Evolutionary conservation across 768 basidiomycete genomes (phyloP).

Genomic region (Kwoniella dendrophila): DNA sequence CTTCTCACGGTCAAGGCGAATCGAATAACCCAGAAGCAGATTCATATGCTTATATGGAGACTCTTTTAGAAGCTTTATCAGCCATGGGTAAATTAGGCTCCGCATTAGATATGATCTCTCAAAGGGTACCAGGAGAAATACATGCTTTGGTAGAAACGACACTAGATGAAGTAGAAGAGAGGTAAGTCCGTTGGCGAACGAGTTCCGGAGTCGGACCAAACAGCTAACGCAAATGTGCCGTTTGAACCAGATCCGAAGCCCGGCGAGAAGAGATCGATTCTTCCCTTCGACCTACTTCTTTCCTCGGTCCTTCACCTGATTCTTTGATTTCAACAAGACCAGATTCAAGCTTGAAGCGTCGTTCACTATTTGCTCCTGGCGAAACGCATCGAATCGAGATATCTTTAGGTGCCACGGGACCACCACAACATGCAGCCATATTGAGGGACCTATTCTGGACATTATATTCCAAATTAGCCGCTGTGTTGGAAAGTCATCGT

Average conservation of each 20-base stretch:
- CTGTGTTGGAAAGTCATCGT: conserved; percentile 85
- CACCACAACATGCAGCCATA: conserved; percentile 70
- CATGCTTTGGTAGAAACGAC: conserved; percentile 82
- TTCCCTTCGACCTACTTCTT: conserved; percentile 21
- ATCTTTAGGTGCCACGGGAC: conserved; percentile 58
- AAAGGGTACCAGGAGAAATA: conserved; percentile 80
- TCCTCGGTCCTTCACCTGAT: conserved; percentile 4
- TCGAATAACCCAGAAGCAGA: conserved; percentile 79
- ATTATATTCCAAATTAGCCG: conserved; percentile 89
- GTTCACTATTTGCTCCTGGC: conserved; percentile 33
- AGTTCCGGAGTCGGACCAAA: background rate
- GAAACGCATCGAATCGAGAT: conserved; percentile 61
- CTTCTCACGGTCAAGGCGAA: background rate
- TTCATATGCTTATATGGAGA: conserved; percentile 91
- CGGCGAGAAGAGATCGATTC: conserved; percentile 33
- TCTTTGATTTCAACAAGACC: conserved; percentile 4
- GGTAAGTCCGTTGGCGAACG: conserved; percentile 58
- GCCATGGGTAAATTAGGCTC: conserved; percentile 84
- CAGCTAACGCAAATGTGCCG: background rate
- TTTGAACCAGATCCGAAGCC: conserved; percentile 21
- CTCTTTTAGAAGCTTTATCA: conserved; percentile 85
- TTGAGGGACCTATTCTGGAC: conserved; percentile 95
- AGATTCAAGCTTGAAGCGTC: conserved; percentile 16
- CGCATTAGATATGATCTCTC: conserved; percentile 78
- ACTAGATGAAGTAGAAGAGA: conserved; percentile 85